Evolutionary conservation across 495 filamentous ascomycete genomes (phyloP).

Genomic region (Neurospora sp.): DNA sequence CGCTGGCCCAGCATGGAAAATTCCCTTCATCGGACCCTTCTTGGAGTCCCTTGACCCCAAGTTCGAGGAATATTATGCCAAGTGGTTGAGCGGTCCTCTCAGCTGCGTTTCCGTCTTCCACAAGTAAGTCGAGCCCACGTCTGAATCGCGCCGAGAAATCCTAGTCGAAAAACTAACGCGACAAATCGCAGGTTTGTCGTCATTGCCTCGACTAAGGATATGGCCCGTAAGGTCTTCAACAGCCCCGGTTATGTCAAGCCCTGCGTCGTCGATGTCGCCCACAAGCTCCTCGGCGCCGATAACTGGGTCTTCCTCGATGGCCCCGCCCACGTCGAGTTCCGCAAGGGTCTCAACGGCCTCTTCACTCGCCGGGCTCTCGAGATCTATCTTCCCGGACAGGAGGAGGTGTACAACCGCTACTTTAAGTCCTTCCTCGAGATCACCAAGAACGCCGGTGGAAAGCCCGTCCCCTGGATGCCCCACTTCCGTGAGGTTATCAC

Average conservation of each 20-base stretch:
- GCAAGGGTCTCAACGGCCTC: slow-evolving; percentile 88
- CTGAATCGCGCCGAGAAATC: background rate
- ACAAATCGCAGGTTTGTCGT: slow-evolving; percentile 70
- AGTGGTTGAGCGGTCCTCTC: slow-evolving; percentile 83
- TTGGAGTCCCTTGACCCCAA: slow-evolving; percentile 85
- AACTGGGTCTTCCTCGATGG: slow-evolving; percentile 99
- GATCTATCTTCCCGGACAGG: slow-evolving; percentile 81
- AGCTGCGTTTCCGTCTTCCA: slow-evolving; percentile 99
- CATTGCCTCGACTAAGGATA: slow-evolving; percentile 89
- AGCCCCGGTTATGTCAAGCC: slow-evolving; percentile 88
- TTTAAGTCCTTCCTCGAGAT: slow-evolving; percentile 68
- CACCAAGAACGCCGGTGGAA: slow-evolving; percentile 56
- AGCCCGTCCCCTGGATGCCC: slow-evolving; percentile 79
- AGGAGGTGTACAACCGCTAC: slow-evolving; percentile 83
- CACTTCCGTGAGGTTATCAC: slow-evolving; percentile 94
- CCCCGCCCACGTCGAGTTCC: slow-evolving; percentile 89
- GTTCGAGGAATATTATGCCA: slow-evolving; percentile 79
- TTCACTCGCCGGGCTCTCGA: slow-evolving; percentile 88
- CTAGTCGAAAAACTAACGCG: background rate
- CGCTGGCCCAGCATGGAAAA: slow-evolving; percentile 70
- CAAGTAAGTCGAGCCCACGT: slow-evolving; percentile 55
- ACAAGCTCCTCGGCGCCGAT: slow-evolving; percentile 81
- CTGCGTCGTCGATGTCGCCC: slow-evolving; percentile 89
- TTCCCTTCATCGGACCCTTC: slow-evolving; percentile 95
- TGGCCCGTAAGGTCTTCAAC: slow-evolving; percentile 96